Evolutionary conservation across 371 early-diverging fungal genomes (phyloP), one percentile per base, ranked within the genome.

Genomic region (Mucor piriformis): DNA sequence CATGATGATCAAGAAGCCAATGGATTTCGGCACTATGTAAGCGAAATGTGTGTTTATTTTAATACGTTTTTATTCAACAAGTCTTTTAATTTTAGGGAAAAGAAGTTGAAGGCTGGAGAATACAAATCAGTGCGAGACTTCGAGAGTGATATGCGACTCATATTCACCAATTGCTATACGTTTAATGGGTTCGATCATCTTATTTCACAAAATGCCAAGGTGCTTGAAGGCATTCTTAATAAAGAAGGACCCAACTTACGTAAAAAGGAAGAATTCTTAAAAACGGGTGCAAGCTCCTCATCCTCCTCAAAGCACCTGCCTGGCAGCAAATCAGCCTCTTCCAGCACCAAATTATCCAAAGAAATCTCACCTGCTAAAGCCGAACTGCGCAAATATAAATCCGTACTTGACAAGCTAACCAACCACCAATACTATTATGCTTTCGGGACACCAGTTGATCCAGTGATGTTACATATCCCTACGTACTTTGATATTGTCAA

Each of bases 401-500:
- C 47, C 8, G 67, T 74, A 4, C 42, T 74, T 27, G 75, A 74
- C 38, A 72, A 72, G 43, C 34, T 74, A 3, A 55, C 42, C 2
- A 21, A 33, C 2, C 69, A 72, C 35, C 59, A 57, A 16, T 48
- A 43, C 0, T 72, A 66, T 38, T 67, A 46, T 71, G 64, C 72
- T 11, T 72, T 72, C 55, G 69, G 62, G 6, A 57, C 47, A 7
- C 82, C 82, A 6, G 82, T 81, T 6, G 78, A 81, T 59, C 74
- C 76, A 8, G 70, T 65, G n/a, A 32, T 61, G 18, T 65, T 69
- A 24, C 64, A 67, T 1, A 71, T 74, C 25, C 98, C 97, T 4
- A 84, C 83, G 43, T 98, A 98, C 71, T 83, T 81, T 37, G 85
- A 87, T 1, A 83, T 97, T 33, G 87, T 99, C 69, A 95, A 91